A percentile compares a stretch with the other conserved stretches of the same genome.
phyloP scores from a whole-genome alignment of 352 stramenopile species.

The Pythium aquatile region DNA sequence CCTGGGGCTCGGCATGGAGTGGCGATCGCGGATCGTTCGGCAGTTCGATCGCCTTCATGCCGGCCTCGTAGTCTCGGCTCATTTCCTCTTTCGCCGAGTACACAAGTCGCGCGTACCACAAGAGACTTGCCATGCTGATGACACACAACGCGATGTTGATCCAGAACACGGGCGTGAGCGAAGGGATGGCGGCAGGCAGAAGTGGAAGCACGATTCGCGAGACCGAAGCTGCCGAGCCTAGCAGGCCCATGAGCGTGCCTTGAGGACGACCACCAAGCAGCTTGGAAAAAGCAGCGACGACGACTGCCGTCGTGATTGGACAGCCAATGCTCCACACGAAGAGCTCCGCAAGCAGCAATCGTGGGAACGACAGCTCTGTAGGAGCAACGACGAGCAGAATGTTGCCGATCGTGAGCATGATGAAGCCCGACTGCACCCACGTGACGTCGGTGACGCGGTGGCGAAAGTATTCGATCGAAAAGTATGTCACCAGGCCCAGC shows the following conservation, averaged over 20 bases:
- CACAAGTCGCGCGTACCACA: constrained; percentile 71
- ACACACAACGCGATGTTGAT: constrained; percentile 65
- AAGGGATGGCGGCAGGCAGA: constrained; percentile 60
- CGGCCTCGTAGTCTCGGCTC: constrained; percentile 42
- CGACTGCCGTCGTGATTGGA: constrained; percentile 73
- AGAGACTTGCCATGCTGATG: constrained; percentile 55
- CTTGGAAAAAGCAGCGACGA: constrained; percentile 76
- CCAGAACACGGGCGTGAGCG: constrained; percentile 71
- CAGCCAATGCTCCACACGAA: constrained; percentile 82
- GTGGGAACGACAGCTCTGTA: constrained; percentile 43
- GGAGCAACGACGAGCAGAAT: constrained; percentile 50
- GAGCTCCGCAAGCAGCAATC: constrained; percentile 53
- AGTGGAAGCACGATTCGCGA: constrained; percentile 77
- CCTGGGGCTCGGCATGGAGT: constrained; percentile 33
- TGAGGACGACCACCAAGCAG: constrained; percentile 70
- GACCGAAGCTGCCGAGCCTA: constrained; percentile 69
- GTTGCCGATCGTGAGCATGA: constrained; percentile 62
- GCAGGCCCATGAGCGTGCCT: constrained; percentile 76
- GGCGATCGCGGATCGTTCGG: constrained; percentile 44
- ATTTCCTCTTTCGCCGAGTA: constrained; percentile 47
- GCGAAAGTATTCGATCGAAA: constrained; percentile 77
- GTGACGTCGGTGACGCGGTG: constrained; percentile 62
- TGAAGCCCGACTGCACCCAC: constrained; percentile 71
- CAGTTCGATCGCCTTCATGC: constrained; percentile 23
- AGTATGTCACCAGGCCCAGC: constrained; percentile 72